phyloP scores from a whole-genome alignment of 768 basidiomycete species.

The Rhizopogon roseolus region DNA sequence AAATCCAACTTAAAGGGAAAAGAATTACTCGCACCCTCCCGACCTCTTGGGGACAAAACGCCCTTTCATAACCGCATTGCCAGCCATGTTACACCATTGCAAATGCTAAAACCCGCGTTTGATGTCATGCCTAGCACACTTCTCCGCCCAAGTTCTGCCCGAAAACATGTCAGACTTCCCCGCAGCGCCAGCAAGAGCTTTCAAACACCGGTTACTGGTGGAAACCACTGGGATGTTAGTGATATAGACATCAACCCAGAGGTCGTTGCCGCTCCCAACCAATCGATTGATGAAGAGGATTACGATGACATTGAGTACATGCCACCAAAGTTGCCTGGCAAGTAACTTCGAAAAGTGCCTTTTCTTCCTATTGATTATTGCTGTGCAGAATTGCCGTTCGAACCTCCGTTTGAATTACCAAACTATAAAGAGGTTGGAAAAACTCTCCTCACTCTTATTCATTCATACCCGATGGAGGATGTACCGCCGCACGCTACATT shows the following conservation, averaged over 20 bases:
- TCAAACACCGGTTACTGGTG: conserved; percentile 62
- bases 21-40: conserved; percentile 22
- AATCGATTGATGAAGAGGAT: conserved; percentile 26
- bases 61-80: conserved; percentile 63
- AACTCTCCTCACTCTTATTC: conserved; percentile 30
- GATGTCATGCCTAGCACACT: conserved; percentile 19
- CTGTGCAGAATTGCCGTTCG: conserved; percentile 34
- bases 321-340: conserved; percentile 48
- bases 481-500: conserved; percentile 10
- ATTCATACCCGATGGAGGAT: conserved; percentile 31
- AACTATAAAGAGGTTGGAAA: conserved; percentile 40
- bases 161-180: conserved; percentile 58
- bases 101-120: conserved; percentile 22
- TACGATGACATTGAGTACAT: conserved; percentile 51
- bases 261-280: conserved; percentile 18
- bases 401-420: conserved; percentile 45
- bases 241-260: conserved; percentile 39
- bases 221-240: conserved; percentile 74
- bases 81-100: conserved; percentile 12
- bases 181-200: conserved; percentile 46
- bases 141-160: conserved; percentile 61
- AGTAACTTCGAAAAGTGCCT: conserved; percentile 11
- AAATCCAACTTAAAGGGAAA: conserved; percentile 13
- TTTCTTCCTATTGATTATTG: conserved; percentile 2
- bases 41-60: conserved; percentile 70